Evolutionary conservation across 805 yeast genomes (phyloP), one percentile per base, ranked within the genome.

Genomic region (Barnettozyma sp.): DNA sequence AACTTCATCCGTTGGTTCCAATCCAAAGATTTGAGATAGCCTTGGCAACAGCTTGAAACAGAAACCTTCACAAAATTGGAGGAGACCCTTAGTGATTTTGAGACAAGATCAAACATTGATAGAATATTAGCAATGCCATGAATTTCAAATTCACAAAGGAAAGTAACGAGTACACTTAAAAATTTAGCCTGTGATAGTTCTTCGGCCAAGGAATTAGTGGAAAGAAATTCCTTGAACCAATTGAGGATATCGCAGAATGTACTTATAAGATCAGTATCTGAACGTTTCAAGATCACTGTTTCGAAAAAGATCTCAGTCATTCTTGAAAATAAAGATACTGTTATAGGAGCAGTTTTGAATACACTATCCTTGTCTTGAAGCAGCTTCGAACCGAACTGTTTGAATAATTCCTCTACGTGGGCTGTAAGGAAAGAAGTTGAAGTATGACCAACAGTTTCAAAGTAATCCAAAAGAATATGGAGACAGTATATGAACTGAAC

Each of bases 221-320:
- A 55, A 4, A 65, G 63, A 32, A 76, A 56, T 13, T 55, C 46
- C 3, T 60, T 26, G 7, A 75, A 41, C 67, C 74, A 78, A 2
- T 57, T 50, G 26, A 65, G 57, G 14, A 78, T 63, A 43, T 76
- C 82, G 24, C 47, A 49, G 29, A 67, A 65, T 33, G 74, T 79
- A 4, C 59, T 59, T 14, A 50, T 43, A 7, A 70, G 47, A 8
- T n/a, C 16, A 20, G 17, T 49, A 2, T 43, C 49, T 7, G 52
- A 46, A 0, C 32, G 22, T 5, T 34, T 37, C 1, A 33, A 24
- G 1, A 60, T 28, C 63, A 73, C 60, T 0, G 44, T 23, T 11
- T 35, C 48, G 4, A 55, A 39, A 26, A 63, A 50, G 1, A 43
- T 21, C 0, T 30, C 17, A 18, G 68, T 42, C 1, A 70, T 33